Percentiles rank a stretch among this genome's conserved stretches.
Evolutionary conservation across 1,139 yeast species (phyloP).

Genomic region (Candida freyschussii): DNA sequence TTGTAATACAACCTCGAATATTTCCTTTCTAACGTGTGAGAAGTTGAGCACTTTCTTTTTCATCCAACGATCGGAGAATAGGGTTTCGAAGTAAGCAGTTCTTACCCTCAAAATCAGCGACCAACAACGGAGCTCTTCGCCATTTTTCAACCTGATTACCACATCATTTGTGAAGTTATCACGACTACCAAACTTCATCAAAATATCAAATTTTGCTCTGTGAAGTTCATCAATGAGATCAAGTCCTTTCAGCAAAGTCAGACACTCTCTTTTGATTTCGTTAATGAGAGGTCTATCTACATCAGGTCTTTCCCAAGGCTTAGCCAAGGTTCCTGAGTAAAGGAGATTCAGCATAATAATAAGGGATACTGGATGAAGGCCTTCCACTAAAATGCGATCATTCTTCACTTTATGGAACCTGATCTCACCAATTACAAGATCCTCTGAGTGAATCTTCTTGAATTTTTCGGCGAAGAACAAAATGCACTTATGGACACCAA

Average conservation of each 20-base stretch:
- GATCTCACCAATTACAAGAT: conserved; percentile 15
- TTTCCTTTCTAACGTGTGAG: conserved; percentile 36
- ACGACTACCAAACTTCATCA: conserved; percentile 10
- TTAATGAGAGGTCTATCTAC: conserved; percentile 11
- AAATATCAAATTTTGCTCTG: conserved; percentile 12
- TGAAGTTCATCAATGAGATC: conserved; percentile 23
- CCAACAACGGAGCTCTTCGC: conserved; percentile 36
- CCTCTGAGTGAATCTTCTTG: conserved; percentile 3
- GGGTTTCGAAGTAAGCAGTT: conserved; percentile 59
- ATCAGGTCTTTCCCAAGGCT: conserved; percentile 34
- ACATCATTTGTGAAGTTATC: conserved; percentile 26
- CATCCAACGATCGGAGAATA: conserved; percentile 54
- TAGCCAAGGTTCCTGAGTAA: conserved; percentile 41
- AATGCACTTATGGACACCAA: conserved; percentile 22
- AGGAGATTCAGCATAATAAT: conserved; percentile 37
- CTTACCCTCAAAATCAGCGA: conserved; percentile 50
- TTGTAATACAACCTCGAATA: conserved; percentile 48
- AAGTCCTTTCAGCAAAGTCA: conserved; percentile 17
- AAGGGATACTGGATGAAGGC: conserved; percentile 14
- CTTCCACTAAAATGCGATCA: conserved; percentile 10
- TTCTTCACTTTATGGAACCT: conserved; percentile 8
- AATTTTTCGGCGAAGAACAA: conserved; percentile 13
- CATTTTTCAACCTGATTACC: conserved; percentile 38
- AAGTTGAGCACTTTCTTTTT: conserved; percentile 34
- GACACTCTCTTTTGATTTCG: conserved; percentile 24